These are phyloP conservation scores for Verticillium isaacii DNA, from an alignment of 2,329 filamentous ascomycete genomes.

Conservation along the genomic window DNA sequence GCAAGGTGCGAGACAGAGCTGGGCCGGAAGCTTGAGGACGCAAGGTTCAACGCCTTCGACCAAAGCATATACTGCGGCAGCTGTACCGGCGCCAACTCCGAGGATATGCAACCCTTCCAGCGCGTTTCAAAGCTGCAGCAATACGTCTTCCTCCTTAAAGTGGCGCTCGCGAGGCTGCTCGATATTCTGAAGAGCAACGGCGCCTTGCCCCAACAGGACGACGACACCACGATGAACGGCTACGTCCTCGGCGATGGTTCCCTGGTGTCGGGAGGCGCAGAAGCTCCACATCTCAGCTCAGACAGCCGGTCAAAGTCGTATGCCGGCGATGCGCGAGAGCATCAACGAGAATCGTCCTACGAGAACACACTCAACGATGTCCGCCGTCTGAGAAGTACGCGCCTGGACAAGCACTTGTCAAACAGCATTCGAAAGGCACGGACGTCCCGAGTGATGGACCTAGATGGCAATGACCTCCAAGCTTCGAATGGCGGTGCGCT, in stretches of 20 bases:
- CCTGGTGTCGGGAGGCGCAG: constrained; percentile 16
- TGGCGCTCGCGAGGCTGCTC: constrained; percentile 83
- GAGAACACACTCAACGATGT: constrained; percentile 97
- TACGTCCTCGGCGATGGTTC: constrained; percentile 61
- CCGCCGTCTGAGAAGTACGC: constrained; percentile 82
- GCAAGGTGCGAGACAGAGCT: constrained; percentile 61
- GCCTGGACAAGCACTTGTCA: constrained; percentile 89
- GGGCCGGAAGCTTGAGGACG: constrained; percentile 62
- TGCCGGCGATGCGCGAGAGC: constrained; percentile 55
- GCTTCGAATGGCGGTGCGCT: constrained; percentile 62
- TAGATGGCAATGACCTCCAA: constrained; percentile 63
- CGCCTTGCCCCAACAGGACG: constrained; percentile 69
- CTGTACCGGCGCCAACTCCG: constrained; percentile 56
- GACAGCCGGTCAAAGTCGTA: constrained; percentile 73
- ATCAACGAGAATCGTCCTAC: constrained; percentile 70
- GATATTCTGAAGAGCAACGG: constrained; percentile 82
- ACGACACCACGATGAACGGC: constrained; percentile 64
- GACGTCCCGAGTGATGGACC: constrained; percentile 89
- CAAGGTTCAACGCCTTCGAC: constrained; percentile 64
- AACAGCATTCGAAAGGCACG: constrained; percentile 88
- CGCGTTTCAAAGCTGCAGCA: constrained; percentile 84
- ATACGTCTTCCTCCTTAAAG: constrained; percentile 87
- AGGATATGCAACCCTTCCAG: constrained; percentile 53
- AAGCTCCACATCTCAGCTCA: constrained; percentile 50
- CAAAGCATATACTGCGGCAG: constrained; percentile 66